A percentile compares a stretch with the other conserved stretches of the same genome.
Evolutionary conservation across 495 filamentous ascomycete genomes (phyloP).

Genomic region (Hapsidospora chrysogenum): DNA sequence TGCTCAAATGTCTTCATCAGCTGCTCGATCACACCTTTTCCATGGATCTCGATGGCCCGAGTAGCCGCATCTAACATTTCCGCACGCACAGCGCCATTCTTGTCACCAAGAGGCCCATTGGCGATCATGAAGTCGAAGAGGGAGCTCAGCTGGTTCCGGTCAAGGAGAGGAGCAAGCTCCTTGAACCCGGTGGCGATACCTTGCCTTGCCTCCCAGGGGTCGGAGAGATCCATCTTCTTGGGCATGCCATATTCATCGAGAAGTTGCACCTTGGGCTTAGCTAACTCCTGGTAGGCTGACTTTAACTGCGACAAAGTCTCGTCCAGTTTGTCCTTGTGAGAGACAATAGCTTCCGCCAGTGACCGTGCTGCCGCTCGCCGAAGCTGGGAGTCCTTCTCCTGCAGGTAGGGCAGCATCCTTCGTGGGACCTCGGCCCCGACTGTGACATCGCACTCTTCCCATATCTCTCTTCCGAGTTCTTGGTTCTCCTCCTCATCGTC

Average conservation of each 20-base stretch:
- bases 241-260: slow-evolving; percentile 89
- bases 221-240: slow-evolving; percentile 61
- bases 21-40: slow-evolving; percentile 63
- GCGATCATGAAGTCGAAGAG: slow-evolving; percentile 79
- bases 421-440: slow-evolving; percentile 43
- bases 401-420: slow-evolving; percentile 59
- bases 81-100: slow-evolving; percentile 53
- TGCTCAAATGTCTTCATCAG: slow-evolving; percentile 84
- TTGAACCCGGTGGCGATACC: slow-evolving; percentile 78
- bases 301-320: slow-evolving; percentile 45
- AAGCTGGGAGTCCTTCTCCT: slow-evolving; percentile 59
- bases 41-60: slow-evolving; percentile 60
- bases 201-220: slow-evolving; percentile 81
- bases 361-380: slow-evolving; percentile 70
- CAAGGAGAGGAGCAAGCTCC: slow-evolving; percentile 54
- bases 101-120: slow-evolving; percentile 66
- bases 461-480: slow-evolving; percentile 70
- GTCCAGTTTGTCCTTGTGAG: slow-evolving; percentile 26
- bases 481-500: slow-evolving; percentile 80
- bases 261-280: slow-evolving; percentile 63
- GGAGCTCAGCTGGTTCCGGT: slow-evolving; percentile 46
- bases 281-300: slow-evolving; percentile 52
- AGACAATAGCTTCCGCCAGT: slow-evolving; percentile 51
- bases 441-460: slow-evolving; percentile 82
- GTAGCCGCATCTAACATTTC: slow-evolving; percentile 93